A percentile compares a stretch with the other conserved stretches of the same genome.
Conservation (phyloP, 129 eudicot genomes). For the Centella asiatica region DNA sequence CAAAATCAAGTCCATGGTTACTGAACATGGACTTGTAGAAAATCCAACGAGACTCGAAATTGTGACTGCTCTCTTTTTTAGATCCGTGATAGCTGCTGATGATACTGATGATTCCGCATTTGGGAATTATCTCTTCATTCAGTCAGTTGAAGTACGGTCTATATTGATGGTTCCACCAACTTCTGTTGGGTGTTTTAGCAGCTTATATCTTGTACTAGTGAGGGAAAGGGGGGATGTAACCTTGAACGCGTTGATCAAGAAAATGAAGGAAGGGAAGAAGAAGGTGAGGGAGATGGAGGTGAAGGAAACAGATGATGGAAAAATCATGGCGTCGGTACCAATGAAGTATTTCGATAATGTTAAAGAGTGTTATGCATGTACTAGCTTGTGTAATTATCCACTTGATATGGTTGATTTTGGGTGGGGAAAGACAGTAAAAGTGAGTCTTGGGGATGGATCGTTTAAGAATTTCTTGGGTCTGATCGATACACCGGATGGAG, state of each 20-base stretch:
- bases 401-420: slow-evolving; percentile 25
- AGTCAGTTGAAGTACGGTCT: background rate
- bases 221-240: background rate
- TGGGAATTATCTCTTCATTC: background rate
- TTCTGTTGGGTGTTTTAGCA: background rate
- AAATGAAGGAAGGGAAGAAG: slow-evolving; percentile 8
- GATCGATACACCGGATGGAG: slow-evolving; percentile 7
- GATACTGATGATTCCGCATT: background rate
- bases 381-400: slow-evolving; percentile 9
- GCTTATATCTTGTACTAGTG: background rate
- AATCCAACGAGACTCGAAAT: slow-evolving; percentile 18
- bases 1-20: background rate
- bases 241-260: background rate
- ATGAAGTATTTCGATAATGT: background rate
- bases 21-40: background rate
- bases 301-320: background rate
- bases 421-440: slow-evolving; percentile 23
- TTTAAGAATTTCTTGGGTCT: background rate
- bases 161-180: background rate
- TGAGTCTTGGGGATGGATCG: background rate
- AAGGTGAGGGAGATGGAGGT: background rate
- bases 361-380: background rate
- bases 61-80: slow-evolving; percentile 12
- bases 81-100: background rate
- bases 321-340: background rate